Evolutionary conservation across 176 grass and related monocot species (phyloP).

Genomic region (Coix lacrymajobi): DNA sequence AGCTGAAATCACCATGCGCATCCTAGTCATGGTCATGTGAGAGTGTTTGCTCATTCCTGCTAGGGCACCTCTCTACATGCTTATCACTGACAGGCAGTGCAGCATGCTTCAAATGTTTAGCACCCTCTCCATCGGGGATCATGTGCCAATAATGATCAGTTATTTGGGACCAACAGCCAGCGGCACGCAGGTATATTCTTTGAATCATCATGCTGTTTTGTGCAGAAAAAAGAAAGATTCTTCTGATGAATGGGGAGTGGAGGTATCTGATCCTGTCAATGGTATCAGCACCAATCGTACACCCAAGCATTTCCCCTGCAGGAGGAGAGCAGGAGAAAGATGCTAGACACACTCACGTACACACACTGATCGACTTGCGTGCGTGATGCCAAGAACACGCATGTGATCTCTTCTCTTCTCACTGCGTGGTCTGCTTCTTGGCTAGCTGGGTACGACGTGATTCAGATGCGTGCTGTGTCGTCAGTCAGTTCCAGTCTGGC

Average conservation of each 20-base stretch:
- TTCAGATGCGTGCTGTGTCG: not conserved
- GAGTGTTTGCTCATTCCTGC: not conserved
- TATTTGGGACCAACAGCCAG: conserved; percentile 3
- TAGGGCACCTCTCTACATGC: not conserved
- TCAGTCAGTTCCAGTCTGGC: not conserved
- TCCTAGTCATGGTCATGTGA: conserved; percentile 8
- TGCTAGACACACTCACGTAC: too few species aligned
- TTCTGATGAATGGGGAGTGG: too few species aligned
- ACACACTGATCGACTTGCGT: too few species aligned
- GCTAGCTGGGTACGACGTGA: not conserved
- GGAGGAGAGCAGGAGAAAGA: not conserved
- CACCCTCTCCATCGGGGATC: not conserved
- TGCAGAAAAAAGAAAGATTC: conserved; percentile 30
- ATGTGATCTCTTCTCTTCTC: not conserved
- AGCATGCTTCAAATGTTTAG: not conserved
- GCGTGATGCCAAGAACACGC: not conserved
- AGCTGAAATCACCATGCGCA: not conserved
- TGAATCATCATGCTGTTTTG: not conserved
- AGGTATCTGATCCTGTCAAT: not conserved
- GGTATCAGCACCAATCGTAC: not conserved
- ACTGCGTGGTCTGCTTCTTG: not conserved
- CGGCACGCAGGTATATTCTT: not conserved
- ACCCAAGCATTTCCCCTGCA: not conserved
- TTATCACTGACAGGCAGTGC: not conserved
- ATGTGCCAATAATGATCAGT: conserved; percentile 13